Base-by-base conservation (phyloP, 208 protist genomes). In the Herpetomonas samuelpessoai region DNA sequence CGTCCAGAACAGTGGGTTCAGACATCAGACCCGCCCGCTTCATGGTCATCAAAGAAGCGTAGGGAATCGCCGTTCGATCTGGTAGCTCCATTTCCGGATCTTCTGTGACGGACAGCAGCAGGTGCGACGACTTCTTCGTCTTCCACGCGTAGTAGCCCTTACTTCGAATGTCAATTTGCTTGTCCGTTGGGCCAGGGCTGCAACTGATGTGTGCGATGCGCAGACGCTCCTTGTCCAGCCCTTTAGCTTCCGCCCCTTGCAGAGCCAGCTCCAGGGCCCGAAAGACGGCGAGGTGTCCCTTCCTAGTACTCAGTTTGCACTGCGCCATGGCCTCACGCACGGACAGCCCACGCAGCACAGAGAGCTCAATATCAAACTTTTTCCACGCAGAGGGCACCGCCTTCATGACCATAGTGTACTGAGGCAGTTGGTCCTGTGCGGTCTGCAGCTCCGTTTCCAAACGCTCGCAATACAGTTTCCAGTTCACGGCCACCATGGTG, bases 71-170 rank as follows among this genome's bases (percentile, higher is more conserved):
- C 0, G 79, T 92, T 51, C 90, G 84, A 59, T 96, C 90, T n/a
- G 90, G 90, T 45, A 96, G 74, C 51, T 88, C 67, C 84, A 96
- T 93, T 24, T 96, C 83, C 10, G 86, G 85, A 68, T 96, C 90
- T 62, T 96, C 90, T 10, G 85, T 78, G 9, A 96, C 39, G 3
- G 80, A 92, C n/a, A 96, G 48, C 1, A 94, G 57, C 51, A 96
- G 56, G 58, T 92, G 84, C 41, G 87, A 92, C 10, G 86, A 93
- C 57, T 85, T 84, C 62, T 96, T 96, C 45, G 86, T 96, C 66
- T 94, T 93, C 87, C 90, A 96, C 0, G 86, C 49, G 69, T 94
- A 94, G 69, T 94, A 94, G 35, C 90, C 90, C 16, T 79, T 65
- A 53, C 83, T 91, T 38, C 87, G 80, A 55, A 96, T 91, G 53